Percentiles rank a stretch among this genome's conserved stretches.
These are phyloP conservation scores for Thymus quinquecostatus DNA, from an alignment of 257 asterid genomes.

Conservation along the genomic window DNA sequence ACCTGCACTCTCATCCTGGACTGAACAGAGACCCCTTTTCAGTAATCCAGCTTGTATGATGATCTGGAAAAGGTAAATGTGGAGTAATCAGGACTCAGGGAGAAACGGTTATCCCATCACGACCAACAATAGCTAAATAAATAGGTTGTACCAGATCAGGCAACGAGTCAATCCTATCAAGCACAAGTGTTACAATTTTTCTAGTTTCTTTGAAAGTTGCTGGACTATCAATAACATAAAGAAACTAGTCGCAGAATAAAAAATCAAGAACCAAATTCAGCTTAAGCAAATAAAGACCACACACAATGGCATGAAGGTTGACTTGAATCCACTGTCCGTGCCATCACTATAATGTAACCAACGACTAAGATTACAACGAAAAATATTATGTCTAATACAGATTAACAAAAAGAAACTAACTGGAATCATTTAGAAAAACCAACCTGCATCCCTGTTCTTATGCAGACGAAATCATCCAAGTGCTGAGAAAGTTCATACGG, in stretches of 20 bases:
- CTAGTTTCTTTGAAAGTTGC: too few species aligned
- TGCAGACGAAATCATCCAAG: conserved; percentile 81
- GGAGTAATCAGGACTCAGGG: conserved; percentile 27
- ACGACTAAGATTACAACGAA: neutral
- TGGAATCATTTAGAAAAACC: conserved; percentile 8
- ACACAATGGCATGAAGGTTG: conserved; percentile 13
- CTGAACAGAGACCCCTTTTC: conserved; percentile 79
- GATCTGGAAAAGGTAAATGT: conserved; percentile 47
- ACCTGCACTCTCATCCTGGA: conserved; percentile 99
- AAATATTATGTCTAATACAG: neutral
- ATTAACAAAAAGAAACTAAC: too few species aligned
- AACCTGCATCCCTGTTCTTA: conserved; percentile 92
- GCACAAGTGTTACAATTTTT: too few species aligned
- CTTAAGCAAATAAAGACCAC: conserved; percentile 12
- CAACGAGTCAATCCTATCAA: too few species aligned
- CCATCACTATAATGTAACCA: conserved; percentile 10
- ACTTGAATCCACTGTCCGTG: neutral
- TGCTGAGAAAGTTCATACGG: conserved; percentile 71
- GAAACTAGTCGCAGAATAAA: too few species aligned
- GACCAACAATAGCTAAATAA: too few species aligned
- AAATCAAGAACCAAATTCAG: neutral
- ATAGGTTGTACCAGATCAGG: too few species aligned
- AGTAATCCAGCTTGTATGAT: conserved; percentile 89
- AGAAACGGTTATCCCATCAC: neutral
- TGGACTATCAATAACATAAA: too few species aligned